Evolutionary conservation across 1,139 yeast genomes (phyloP).

Genomic region (Kazachstania sp.): DNA sequence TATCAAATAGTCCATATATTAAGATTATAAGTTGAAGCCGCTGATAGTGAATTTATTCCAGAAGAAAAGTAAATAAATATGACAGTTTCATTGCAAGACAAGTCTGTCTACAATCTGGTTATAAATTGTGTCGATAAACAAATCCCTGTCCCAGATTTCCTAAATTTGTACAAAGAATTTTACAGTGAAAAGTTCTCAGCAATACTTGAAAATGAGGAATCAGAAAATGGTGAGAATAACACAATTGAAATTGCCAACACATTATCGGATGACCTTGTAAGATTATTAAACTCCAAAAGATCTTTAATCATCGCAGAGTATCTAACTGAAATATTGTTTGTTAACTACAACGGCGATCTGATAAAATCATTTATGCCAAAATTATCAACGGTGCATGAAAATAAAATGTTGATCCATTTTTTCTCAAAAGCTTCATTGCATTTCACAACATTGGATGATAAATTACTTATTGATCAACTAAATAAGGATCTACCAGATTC

Average conservation of each 20-base stretch:
- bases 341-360: constrained; percentile 25
- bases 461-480: constrained; percentile 24
- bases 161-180: constrained; percentile 28
- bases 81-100: constrained; percentile 14
- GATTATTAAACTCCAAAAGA: constrained; percentile 16
- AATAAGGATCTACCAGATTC: constrained; percentile 17
- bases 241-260: constrained; percentile 11
- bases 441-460: constrained; percentile 22
- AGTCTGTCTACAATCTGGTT: constrained; percentile 20
- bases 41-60: no score
- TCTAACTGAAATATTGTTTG: constrained; percentile 25
- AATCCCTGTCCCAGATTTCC: constrained; percentile 23
- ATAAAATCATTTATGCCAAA: constrained; percentile 22
- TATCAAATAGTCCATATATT: no score
- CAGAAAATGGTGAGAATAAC: constrained; percentile 10
- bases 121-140: constrained; percentile 25
- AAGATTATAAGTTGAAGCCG: no score
- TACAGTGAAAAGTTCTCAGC: constrained; percentile 25
- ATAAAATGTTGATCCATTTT: constrained; percentile 20
- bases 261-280: constrained; percentile 19
- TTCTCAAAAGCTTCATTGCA: constrained; percentile 23
- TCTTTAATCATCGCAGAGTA: constrained; percentile 26
- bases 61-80: neutral
- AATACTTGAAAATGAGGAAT: constrained; percentile 16
- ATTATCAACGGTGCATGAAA: constrained; percentile 14